A percentile compares a stretch with the other conserved stretches of the same genome.
phyloP scores from a whole-genome alignment of 192 early-diverging fungal genomes.

The Backusella morwellensis region DNA sequence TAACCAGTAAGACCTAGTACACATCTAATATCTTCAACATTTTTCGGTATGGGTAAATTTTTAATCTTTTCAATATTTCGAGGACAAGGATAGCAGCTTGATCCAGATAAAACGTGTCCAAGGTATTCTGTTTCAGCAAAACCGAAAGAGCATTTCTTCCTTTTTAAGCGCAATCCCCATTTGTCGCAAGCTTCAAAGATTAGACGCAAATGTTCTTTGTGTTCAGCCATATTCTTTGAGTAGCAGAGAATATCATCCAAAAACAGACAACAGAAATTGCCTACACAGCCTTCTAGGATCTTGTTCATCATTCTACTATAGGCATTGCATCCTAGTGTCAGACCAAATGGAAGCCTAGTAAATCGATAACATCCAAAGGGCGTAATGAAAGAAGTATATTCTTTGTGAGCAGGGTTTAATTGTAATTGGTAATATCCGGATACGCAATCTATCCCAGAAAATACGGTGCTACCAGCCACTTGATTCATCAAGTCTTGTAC shows the following conservation, averaged over 20 bases:
- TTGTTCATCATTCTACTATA: conserved; percentile 38
- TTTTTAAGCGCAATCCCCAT: not conserved
- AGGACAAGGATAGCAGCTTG: not conserved
- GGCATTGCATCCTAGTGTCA: conserved; percentile 57
- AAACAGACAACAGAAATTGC: conserved; percentile 8
- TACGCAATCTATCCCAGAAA: conserved; percentile 20
- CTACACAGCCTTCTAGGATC: not conserved
- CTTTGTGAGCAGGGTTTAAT: not conserved
- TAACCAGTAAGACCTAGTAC: conserved; percentile 40
- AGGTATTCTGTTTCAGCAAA: not conserved
- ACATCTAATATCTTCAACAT: conserved; percentile 6
- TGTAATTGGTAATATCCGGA: conserved; percentile 23
- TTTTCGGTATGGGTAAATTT: conserved; percentile 18
- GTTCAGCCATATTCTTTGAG: conserved; percentile 24
- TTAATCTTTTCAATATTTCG: not conserved
- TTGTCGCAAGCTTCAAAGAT: conserved; percentile 19
- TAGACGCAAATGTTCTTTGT: not conserved
- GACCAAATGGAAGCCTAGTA: conserved; percentile 57
- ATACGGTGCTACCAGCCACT: conserved; percentile 14
- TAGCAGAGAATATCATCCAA: conserved; percentile 38
- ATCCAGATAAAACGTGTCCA: not conserved
- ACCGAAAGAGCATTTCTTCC: not conserved
- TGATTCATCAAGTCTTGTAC: conserved; percentile 35
- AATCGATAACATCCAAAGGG: conserved; percentile 47
- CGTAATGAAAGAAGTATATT: conserved; percentile 35